Percentiles rank a stretch among this genome's conserved stretches.
These are phyloP conservation scores for Colletotrichum incanum DNA, from an alignment of 2,329 filamentous ascomycete genomes.

Conservation along the genomic window DNA sequence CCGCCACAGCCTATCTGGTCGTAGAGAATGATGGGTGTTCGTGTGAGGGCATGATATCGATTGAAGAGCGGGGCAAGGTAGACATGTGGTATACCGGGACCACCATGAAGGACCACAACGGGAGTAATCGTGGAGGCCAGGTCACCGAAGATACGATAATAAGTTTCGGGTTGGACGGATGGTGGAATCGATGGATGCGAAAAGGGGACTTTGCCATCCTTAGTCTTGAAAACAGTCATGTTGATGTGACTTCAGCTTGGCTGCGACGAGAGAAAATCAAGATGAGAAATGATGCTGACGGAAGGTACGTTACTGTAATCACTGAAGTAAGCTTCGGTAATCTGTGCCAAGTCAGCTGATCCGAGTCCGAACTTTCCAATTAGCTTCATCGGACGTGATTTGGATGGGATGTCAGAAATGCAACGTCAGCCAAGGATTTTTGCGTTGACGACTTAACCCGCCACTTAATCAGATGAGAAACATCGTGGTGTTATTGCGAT, in stretches of 20 bases:
- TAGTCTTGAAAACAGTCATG: constrained; percentile 7
- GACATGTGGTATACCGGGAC: constrained; percentile 19
- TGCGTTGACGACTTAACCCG: not conserved
- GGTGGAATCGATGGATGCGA: constrained; percentile 9
- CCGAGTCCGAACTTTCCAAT: not conserved
- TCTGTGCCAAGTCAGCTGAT: not conserved
- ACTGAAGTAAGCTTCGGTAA: not conserved
- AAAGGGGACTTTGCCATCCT: constrained; percentile 14
- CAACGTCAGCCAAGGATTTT: not conserved
- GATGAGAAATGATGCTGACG: not conserved
- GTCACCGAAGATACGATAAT: constrained; percentile 18
- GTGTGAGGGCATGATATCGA: constrained; percentile 4
- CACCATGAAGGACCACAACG: constrained; percentile 21
- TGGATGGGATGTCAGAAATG: not conserved
- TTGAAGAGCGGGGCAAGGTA: constrained; percentile 19
- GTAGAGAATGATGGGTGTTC: constrained; percentile 65
- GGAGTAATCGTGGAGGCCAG: constrained; percentile 1
- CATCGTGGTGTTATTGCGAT: too few species aligned
- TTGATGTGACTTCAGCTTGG: not conserved
- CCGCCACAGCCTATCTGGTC: constrained; percentile 68
- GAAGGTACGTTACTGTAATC: not conserved
- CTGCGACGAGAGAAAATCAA: not conserved
- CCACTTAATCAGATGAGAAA: too few species aligned
- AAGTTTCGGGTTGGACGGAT: not conserved
- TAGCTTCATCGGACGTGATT: not conserved